Base-by-base conservation (phyloP, 179 eudicot genomes). In the Amaranthus tricolor region DNA sequence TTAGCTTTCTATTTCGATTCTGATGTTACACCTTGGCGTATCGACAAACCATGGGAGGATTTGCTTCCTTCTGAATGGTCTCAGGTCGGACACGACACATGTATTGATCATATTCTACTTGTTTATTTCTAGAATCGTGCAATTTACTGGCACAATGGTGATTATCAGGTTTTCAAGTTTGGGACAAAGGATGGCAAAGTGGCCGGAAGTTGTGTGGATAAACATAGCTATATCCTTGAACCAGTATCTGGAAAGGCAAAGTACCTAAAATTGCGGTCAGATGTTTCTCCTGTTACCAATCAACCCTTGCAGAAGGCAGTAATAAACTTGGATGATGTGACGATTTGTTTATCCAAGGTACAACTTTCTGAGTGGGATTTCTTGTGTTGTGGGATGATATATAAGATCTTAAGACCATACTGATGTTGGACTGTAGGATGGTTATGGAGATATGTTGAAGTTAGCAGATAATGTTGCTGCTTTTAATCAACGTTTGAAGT, bases 161-260 rank as follows among this genome's bases (percentile, higher is more conserved):
- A 65, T 51, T 71, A 57, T 62, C 81, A 96, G 99, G 90, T 89
- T 77, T 90, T 96, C 76, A 90, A 83, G 80, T 90, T 85, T 81
- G 97, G 99, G 76, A 96, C 90, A 17, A 82, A 84, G 82, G 87
- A 85, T 76, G 96, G 97, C 14, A 84, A 88, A 78, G 88, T 84
- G 48, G 89, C 92, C 15, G 79, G 57, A 47, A 69, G 74, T 83
- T 74, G 61, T 78, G 80, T 67, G 74, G 65, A 72, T 71, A 77
- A 78, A 74, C 99, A 91, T 82, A 86, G 84, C 68, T 94, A 94
- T 65, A 76, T 96, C 80, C 76, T 96, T 85, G 90, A 96, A 81
- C 99, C 99, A 61, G 93, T 96, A 19, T 83, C 96, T 78, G 99
- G 99, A 74, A 94, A 85, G 83, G 99, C 91, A 0, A 96, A 84